Base-by-base conservation (phyloP, 1,284 basidiomycete genomes). In the Coniferiporia sulphurascens region DNA sequence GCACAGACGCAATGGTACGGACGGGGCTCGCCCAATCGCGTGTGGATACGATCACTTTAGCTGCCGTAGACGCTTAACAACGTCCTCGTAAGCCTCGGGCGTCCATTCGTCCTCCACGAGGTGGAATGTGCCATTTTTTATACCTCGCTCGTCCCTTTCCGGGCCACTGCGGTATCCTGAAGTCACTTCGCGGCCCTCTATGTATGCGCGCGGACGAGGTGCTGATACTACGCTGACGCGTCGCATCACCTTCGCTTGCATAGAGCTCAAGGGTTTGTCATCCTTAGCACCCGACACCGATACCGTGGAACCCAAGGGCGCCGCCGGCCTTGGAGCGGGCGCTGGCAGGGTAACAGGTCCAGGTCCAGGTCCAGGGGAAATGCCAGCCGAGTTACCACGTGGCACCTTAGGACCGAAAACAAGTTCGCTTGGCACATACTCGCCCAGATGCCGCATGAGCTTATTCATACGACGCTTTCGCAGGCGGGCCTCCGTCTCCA, bases 391-490 rank as follows among this genome's bases (percentile, higher is more conserved):
- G 13, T 43, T 41, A n/a, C 32, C 17, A 3, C 45, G 43, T 8
- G 27, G 57, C 4, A 35, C 48, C 15, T 51, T 6, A 15, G 55
- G 41, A 2, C 51, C 50, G 46, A 58, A 58, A 35, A 62, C 58
- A 53, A 62, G 61, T 36, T 62, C 61, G 43, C 36, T 35, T 2
- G 61, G 61, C 1, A 62, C 58, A 17, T 43, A 48, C 41, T 62
- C 61, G 22, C 61, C 61, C 15, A 62, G 56, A 52, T 62, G 58
- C 15, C 61, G 49, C 52, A 52, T 62, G 15, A 62, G 58, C 27
- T 62, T 62, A 13, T 59, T 58, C 57, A 62, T 59, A 3, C 58
- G 49, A 15, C 56, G 44, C 36, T 59, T 62, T 35, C 60, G 60
- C 15, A 55, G 19, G 38, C 60, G 56, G 1, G 55, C 38, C 17